A percentile compares a stretch with the other conserved stretches of the same genome.
phyloP scores from a whole-genome alignment of 805 yeast species.

The Helenozyma rhizophorensis region DNA sequence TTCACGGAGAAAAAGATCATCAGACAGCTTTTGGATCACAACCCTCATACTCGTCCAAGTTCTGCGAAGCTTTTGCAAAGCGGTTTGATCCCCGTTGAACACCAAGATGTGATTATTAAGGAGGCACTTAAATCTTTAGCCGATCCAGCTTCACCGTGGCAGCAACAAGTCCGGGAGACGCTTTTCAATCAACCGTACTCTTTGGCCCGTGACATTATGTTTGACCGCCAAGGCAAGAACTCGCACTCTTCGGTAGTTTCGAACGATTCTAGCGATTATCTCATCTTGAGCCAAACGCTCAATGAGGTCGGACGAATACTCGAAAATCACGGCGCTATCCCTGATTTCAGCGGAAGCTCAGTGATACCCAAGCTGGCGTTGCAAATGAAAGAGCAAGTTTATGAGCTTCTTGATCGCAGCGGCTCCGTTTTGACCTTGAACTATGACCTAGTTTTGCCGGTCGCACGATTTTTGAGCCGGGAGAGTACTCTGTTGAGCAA shows the following conservation, averaged over 20 bases:
- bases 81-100: slow-evolving; percentile 82
- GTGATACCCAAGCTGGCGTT: slow-evolving; percentile 81
- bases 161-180: slow-evolving; percentile 83
- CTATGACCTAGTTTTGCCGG: slow-evolving; percentile 83
- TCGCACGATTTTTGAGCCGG: slow-evolving; percentile 79
- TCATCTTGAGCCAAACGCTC: slow-evolving; percentile 57
- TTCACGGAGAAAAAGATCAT: slow-evolving; percentile 66
- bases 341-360: slow-evolving; percentile 56
- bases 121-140: slow-evolving; percentile 83
- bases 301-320: slow-evolving; percentile 61
- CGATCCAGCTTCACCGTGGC: slow-evolving; percentile 92
- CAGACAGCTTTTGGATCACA: slow-evolving; percentile 64
- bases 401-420: slow-evolving; percentile 76
- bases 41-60: slow-evolving; percentile 73
- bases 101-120: slow-evolving; percentile 83
- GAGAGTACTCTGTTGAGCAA: slow-evolving; percentile 50
- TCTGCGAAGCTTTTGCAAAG: slow-evolving; percentile 73
- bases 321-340: slow-evolving; percentile 81
- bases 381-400: slow-evolving; percentile 58
- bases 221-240: slow-evolving; percentile 48
- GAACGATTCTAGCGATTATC: slow-evolving; percentile 37
- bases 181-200: slow-evolving; percentile 82
- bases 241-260: slow-evolving; percentile 24
- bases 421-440: slow-evolving; percentile 89
- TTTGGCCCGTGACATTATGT: slow-evolving; percentile 78